phyloP scores from a whole-genome alignment of 2,329 filamentous ascomycete species.

The Penicillium sp. region DNA sequence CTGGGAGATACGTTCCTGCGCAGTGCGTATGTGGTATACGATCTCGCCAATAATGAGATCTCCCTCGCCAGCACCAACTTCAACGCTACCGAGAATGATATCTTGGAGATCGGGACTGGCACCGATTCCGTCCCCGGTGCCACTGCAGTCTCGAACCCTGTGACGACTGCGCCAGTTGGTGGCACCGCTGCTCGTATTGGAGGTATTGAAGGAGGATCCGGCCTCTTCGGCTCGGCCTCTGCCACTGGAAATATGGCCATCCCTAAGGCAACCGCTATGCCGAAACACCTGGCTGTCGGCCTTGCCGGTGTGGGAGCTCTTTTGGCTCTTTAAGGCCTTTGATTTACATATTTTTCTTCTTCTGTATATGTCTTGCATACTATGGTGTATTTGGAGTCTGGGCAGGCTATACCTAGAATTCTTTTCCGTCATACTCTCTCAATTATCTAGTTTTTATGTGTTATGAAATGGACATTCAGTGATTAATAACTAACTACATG shows the following conservation, averaged over 20 bases:
- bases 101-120: conserved; percentile 55
- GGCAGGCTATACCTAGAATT: conserved; percentile 8
- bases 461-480: conserved; percentile 4
- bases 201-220: conserved; percentile 15
- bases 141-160: conserved; percentile 50
- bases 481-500: not conserved
- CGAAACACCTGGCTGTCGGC: conserved; percentile 18
- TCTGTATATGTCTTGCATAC: conserved; percentile 9
- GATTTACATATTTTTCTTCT: not conserved
- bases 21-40: conserved; percentile 63
- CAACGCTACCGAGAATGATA: conserved; percentile 51
- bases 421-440: not conserved
- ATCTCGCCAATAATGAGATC: conserved; percentile 59
- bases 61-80: conserved; percentile 61
- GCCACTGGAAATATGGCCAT: conserved; percentile 19
- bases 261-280: conserved; percentile 14
- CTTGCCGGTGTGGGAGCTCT: conserved; percentile 27
- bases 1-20: conserved; percentile 63
- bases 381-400: conserved; percentile 13
- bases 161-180: conserved; percentile 46
- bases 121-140: conserved; percentile 52
- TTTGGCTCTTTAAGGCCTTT: conserved; percentile 15
- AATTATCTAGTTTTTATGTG: conserved; percentile 1
- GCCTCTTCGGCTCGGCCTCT: conserved; percentile 15
- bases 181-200: conserved; percentile 47